phyloP scores from a whole-genome alignment of 306 rosid species.

The Canavalia gladiata region DNA sequence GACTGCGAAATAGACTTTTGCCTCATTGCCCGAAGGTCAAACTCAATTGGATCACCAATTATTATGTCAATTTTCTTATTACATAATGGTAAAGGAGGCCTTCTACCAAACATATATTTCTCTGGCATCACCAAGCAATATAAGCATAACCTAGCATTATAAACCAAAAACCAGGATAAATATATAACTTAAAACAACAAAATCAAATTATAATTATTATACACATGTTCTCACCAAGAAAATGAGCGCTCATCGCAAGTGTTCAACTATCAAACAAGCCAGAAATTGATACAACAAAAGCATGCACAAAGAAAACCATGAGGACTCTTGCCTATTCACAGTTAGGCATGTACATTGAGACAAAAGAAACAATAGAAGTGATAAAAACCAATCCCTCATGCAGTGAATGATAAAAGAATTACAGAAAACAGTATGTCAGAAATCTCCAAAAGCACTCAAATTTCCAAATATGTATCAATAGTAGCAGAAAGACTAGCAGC shows the following conservation, averaged over 20 bases:
- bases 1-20: constrained; percentile 66
- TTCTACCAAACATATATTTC: constrained; percentile 71
- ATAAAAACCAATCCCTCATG: neutral
- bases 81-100: constrained; percentile 81
- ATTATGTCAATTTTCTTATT: constrained; percentile 72
- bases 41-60: constrained; percentile 84
- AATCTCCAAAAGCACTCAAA: constrained; percentile 24
- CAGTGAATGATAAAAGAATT: neutral
- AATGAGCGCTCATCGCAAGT: constrained; percentile 2
- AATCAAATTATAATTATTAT: neutral
- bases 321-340: neutral
- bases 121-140: constrained; percentile 88
- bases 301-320: neutral
- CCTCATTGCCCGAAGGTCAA: constrained; percentile 75
- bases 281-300: constrained; percentile 21
- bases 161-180: constrained; percentile 18
- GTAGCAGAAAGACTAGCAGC: neutral
- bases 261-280: constrained; percentile 10
- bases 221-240: neutral
- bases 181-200: constrained; percentile 16
- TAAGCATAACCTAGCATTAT: constrained; percentile 41
- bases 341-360: too few relatives aligned
- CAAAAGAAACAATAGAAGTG: too few relatives aligned
- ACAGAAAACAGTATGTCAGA: neutral
- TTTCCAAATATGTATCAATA: constrained; percentile 16